These are phyloP conservation scores for Pseudopyricularia cyperi DNA, from an alignment of 2,329 filamentous ascomycete species.

Conservation along the genomic window DNA sequence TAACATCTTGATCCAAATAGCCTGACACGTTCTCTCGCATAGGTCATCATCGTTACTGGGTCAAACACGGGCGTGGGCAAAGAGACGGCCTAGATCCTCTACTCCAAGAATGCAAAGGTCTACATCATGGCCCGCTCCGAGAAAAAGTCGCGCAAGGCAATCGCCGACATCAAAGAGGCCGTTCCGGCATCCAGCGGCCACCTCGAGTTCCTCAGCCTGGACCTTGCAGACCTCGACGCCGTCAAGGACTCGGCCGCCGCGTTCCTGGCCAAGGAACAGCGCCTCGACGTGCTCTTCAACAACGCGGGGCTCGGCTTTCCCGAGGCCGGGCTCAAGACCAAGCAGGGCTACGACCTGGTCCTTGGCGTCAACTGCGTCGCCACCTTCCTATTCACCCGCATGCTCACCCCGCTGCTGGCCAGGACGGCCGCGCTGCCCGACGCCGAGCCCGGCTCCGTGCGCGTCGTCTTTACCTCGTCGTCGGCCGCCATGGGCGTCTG, in stretches of 20 bases:
- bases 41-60: slow-evolving; percentile 30
- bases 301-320: slow-evolving; percentile 23
- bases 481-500: slow-evolving; percentile 5
- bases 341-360: slow-evolving; percentile 12
- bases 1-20: too few relatives aligned
- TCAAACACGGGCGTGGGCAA: slow-evolving; percentile 23
- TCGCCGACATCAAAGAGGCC: slow-evolving; percentile 21
- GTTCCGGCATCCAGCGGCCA: slow-evolving; percentile 16
- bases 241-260: slow-evolving; percentile 13
- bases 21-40: not conserved
- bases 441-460: slow-evolving; percentile 4
- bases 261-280: slow-evolving; percentile 15
- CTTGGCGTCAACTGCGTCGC: slow-evolving; percentile 13
- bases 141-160: slow-evolving; percentile 23
- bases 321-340: slow-evolving; percentile 14
- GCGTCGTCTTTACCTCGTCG: slow-evolving; percentile 10
- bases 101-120: slow-evolving; percentile 32
- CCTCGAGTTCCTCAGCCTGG: slow-evolving; percentile 26
- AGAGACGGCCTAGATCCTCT: slow-evolving; percentile 35
- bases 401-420: slow-evolving; percentile 10
- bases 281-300: slow-evolving; percentile 22
- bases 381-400: slow-evolving; percentile 11
- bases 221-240: slow-evolving; percentile 18
- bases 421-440: slow-evolving; percentile 4
- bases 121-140: slow-evolving; percentile 33